Base-by-base conservation (phyloP, 495 filamentous ascomycete genomes). In the Patellaria atrata region DNA sequence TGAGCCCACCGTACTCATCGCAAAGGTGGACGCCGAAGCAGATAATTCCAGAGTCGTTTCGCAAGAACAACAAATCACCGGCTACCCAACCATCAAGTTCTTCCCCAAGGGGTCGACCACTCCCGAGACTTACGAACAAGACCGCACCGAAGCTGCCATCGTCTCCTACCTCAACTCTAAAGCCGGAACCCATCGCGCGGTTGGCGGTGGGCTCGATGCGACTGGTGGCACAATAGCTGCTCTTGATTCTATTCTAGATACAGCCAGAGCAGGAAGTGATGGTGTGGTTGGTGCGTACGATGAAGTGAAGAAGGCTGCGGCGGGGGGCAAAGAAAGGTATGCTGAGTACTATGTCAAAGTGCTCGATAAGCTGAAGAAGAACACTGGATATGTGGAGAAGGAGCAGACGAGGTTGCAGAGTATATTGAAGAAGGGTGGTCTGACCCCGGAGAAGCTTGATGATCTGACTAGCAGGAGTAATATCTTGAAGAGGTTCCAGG, bases 11-110 rank as follows among this genome's bases (percentile, higher is more conserved):
- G 77, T 97, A 34, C 54, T 93, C 10, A 76, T 97, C 47, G 89
- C 82, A 51, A 94, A 97, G 65, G 79, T 97, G 35, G 85, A 96
- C 51, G 82, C 82, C 51, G 85, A 94, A 57, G 77, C 80, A 4
- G 77, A 80, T 42, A 82, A 82, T 58, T 63, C 78, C 53, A 86
- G 84, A 58, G 69, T 71, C 26, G 73, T 74, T 12, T 80, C 86
- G 23, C 56, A 71, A 45, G 79, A 75, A 36, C 81, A 86, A 47
- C 80, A 75, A 40, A 71, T 97, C 30, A 69, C 65, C 32, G 79
- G 77, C 18, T 97, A 86, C 70, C 89, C 89, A 19, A 97, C 89
- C 40, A 89, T 97, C 67, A 93, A 91, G 67, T 97, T 79, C 72
- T 96, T 96, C 69, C 77, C 86, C 52, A 79, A 77, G 59, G 87